A percentile compares a stretch with the other conserved stretches of the same genome.
These are phyloP conservation scores for Gossypium bickii DNA, from an alignment of 345 rosid species.

Conservation along the genomic window DNA sequence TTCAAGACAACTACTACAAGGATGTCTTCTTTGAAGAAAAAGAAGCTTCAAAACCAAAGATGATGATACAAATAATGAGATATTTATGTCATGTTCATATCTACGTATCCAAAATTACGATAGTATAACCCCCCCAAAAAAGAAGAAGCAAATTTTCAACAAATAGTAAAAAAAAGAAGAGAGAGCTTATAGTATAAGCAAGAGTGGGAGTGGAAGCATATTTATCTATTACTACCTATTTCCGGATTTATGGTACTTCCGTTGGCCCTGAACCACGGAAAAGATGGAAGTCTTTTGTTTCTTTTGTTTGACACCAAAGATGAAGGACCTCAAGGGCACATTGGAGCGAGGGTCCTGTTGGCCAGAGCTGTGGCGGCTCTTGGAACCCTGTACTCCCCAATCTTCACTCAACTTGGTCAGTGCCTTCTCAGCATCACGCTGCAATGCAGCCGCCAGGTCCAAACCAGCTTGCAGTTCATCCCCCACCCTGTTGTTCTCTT, in stretches of 20 bases:
- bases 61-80: no score
- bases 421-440: conserved; percentile 58
- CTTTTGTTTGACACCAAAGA: conserved; percentile 77
- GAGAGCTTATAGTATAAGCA: conserved; percentile 11
- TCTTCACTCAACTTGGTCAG: conserved; percentile 55
- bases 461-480: conserved; percentile 88
- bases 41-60: no score
- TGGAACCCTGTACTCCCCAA: conserved; percentile 47
- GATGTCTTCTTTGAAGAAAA: no score
- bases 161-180: background rate
- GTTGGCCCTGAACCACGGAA: conserved; percentile 45
- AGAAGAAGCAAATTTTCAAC: conserved; percentile 14
- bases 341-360: conserved; percentile 43
- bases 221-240: conserved; percentile 27
- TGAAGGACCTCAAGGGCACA: conserved; percentile 82
- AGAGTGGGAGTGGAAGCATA: background rate
- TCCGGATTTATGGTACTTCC: conserved; percentile 47
- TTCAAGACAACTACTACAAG: no score
- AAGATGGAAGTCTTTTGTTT: conserved; percentile 67
- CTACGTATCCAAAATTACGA: no score
- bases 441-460: conserved; percentile 63
- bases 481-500: conserved; percentile 92
- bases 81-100: no score
- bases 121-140: background rate
- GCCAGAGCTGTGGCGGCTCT: conserved; percentile 26